Percentiles rank a stretch among this genome's conserved stretches.
Evolutionary conservation across 1,139 yeast species (phyloP).

Genomic region (Suhomyces bolitotheri): DNA sequence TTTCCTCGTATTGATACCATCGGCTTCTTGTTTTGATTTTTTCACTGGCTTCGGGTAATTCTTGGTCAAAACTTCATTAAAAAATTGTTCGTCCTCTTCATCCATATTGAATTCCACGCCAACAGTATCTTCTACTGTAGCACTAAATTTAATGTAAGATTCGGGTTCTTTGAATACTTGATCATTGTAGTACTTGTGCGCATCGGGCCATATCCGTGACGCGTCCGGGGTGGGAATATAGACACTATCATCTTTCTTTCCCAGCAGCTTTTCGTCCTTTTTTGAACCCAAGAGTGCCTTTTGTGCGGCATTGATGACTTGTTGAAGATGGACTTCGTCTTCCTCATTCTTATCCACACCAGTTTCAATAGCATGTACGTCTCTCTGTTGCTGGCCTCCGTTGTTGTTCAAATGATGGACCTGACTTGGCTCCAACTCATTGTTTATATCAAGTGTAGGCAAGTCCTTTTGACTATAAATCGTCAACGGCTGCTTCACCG

Average conservation of each 20-base stretch:
- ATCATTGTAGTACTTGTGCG: conserved; percentile 66
- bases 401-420: conserved; percentile 43
- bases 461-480: conserved; percentile 76
- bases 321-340: conserved; percentile 93
- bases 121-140: conserved; percentile 90
- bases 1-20: conserved; percentile 21
- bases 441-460: conserved; percentile 64
- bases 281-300: conserved; percentile 52
- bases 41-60: conserved; percentile 26
- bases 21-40: conserved; percentile 18
- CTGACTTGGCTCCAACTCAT: conserved; percentile 49
- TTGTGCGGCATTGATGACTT: conserved; percentile 77
- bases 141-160: conserved; percentile 82
- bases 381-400: conserved; percentile 67
- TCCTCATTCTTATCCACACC: conserved; percentile 99
- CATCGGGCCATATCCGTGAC: conserved; percentile 78
- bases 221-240: conserved; percentile 99
- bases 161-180: conserved; percentile 67
- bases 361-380: conserved; percentile 86
- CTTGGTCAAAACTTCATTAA: conserved; percentile 44
- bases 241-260: conserved; percentile 43
- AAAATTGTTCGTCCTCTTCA: conserved; percentile 76
- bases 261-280: conserved; percentile 27
- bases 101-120: conserved; percentile 91
- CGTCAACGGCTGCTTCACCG: conserved; percentile 85